phyloP scores from a whole-genome alignment of 495 filamentous ascomycete species.

The Ascobolus immersus region DNA sequence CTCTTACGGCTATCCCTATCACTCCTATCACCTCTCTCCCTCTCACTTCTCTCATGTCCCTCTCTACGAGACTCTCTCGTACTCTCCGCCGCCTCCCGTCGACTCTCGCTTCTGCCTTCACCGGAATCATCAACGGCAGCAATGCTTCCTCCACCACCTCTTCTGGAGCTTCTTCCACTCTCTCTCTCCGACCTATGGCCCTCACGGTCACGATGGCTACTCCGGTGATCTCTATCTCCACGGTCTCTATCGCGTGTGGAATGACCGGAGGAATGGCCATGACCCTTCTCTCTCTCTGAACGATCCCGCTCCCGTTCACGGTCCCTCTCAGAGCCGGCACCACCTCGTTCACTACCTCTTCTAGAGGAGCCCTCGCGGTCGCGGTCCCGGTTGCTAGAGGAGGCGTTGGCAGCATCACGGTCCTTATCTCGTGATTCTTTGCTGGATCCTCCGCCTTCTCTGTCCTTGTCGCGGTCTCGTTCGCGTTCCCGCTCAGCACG shows the following conservation, averaged over 20 bases:
- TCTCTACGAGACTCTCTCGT: background rate
- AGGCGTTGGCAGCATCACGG: conserved; percentile 2
- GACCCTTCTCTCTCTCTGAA: conserved; percentile 7
- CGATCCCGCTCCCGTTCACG: conserved; percentile 9
- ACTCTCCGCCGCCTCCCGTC: background rate
- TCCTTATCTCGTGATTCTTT: conserved; percentile 4
- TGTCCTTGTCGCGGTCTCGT: conserved; percentile 4
- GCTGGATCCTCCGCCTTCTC: conserved; percentile 6
- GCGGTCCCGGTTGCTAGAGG: conserved; percentile 12
- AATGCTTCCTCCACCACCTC: conserved; percentile 2
- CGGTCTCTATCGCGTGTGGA: background rate
- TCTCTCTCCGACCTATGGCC: conserved; percentile 7
- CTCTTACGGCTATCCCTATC: background rate
- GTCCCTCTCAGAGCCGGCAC: conserved; percentile 4
- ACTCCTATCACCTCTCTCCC: background rate
- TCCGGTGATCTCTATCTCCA: conserved; percentile 1
- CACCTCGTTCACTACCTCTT: conserved; percentile 4
- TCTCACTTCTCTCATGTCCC: background rate
- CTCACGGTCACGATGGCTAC: conserved; percentile 2
- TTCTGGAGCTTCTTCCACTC: conserved; percentile 4
- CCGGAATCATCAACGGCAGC: background rate
- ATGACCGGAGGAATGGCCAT: background rate
- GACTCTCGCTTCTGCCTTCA: background rate
- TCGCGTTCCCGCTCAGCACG: conserved; percentile 3
- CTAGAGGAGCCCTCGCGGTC: conserved; percentile 11